Percentiles rank a stretch among this genome's conserved stretches.
phyloP scores from a whole-genome alignment of 306 rosid species.

The Cucurbita moschata region DNA sequence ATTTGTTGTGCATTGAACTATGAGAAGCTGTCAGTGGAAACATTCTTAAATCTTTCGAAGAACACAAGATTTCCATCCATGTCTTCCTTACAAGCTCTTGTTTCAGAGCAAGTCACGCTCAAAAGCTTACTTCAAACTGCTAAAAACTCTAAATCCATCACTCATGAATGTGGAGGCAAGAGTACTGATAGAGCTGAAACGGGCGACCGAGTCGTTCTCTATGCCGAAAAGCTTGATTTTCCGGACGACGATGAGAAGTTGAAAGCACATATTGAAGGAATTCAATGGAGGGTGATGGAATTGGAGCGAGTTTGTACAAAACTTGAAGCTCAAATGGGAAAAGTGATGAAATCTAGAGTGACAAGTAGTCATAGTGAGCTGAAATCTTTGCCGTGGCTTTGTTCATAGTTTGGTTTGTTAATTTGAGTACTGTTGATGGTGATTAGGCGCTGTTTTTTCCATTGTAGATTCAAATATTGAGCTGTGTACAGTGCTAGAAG shows the following conservation, averaged over 20 bases:
- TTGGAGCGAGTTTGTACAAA: slow-evolving; percentile 68
- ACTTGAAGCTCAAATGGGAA: slow-evolving; percentile 69
- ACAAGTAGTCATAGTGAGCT: slow-evolving; percentile 33
- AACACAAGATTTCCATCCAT: slow-evolving; percentile 57
- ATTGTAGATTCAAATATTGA: background rate
- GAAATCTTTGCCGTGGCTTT: slow-evolving; percentile 75
- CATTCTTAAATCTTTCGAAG: slow-evolving; percentile 42
- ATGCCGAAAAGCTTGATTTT: slow-evolving; percentile 40
- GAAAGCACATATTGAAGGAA: slow-evolving; percentile 66
- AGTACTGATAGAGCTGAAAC: slow-evolving; percentile 29
- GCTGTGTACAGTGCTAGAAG: background rate
- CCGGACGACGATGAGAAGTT: slow-evolving; percentile 44
- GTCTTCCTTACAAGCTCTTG: slow-evolving; percentile 43
- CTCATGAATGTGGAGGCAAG: slow-evolving; percentile 15
- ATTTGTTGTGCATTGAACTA: slow-evolving; percentile 52
- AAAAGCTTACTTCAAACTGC: slow-evolving; percentile 34
- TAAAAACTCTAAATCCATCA: slow-evolving; percentile 18
- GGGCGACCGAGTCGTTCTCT: slow-evolving; percentile 40
- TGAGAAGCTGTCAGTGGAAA: slow-evolving; percentile 65
- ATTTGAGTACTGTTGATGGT: slow-evolving; percentile 5
- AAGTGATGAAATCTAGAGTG: slow-evolving; percentile 49
- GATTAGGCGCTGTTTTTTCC: background rate
- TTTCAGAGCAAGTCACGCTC: slow-evolving; percentile 56
- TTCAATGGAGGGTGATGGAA: slow-evolving; percentile 82
- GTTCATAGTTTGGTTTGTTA: slow-evolving; percentile 36